Evolutionary conservation across 192 early-diverging fungal species (phyloP), one percentile per base, ranked within the genome.

Genomic region (Podila epigama): DNA sequence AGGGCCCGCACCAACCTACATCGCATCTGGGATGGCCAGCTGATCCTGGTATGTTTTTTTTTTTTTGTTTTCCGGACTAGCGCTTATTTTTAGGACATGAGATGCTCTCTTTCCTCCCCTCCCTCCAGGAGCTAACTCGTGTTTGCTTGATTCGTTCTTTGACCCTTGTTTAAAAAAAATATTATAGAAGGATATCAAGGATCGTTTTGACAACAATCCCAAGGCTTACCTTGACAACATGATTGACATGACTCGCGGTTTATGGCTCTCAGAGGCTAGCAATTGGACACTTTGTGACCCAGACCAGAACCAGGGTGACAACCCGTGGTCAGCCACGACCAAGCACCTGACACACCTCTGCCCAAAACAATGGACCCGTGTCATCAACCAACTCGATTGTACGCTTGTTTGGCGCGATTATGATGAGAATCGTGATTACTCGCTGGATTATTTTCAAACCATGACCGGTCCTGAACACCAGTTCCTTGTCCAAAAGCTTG

Each of bases 181-280:
- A n/a, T n/a, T n/a, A 68, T 39, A 77, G 73, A 77, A 77, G 48
- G 73, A 77, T 10, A 68, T 77, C 66, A 68, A 77, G 51, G 73
- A 68, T 37, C 56, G 73, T 33, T 77, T 51, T 29, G 73, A 68
- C 51, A 68, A 77, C 40, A 54, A 77, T 40, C 73, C 73, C 33
- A 77, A 77, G 56, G 66, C 66, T 13, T 77, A 77, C n/a, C 56
- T 77, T 13, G 73, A 77, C 41, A 41, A 77, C 39, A 68, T 77
- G 36, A 34, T 77, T 16, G 61, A 77, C 13, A 77, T 77, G 73
- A 58, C 73, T 12, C 39, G 18, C 42, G 32, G 6, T 18, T 34
- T 58, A 13, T 77, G 73, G 73, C 73, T 44, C n/a, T 60, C 64
- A 12, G 73, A 68, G 40, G 73, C 66, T 8, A 34, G 15, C 8